Conservation (phyloP, 441 rosid genomes). For the Euphorbia celastroides region DNA sequence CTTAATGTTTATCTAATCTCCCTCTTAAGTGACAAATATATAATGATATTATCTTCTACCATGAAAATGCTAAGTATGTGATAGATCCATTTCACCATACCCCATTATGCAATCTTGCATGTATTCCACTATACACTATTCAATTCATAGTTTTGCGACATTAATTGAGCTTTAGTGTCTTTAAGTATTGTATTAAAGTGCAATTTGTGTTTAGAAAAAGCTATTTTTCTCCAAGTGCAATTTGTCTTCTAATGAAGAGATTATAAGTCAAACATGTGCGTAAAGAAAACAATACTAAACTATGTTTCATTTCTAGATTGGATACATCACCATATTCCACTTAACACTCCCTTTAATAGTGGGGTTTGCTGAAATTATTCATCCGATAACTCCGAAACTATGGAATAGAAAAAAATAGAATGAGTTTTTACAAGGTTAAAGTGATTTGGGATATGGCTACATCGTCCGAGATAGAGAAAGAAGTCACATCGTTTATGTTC, state of each 20-base stretch:
- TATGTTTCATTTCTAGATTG: slow-evolving; percentile 19
- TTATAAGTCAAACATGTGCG: slow-evolving; percentile 34
- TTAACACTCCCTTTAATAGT: slow-evolving; percentile 12
- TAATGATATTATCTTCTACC: no score
- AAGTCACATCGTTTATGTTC: no score
- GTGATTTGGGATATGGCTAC: no score
- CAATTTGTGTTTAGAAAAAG: no score
- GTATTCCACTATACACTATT: slow-evolving; percentile 13
- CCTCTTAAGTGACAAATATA: no score
- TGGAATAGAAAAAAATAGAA: no score
- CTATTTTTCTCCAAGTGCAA: no score
- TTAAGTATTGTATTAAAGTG: background rate
- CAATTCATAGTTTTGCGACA: background rate
- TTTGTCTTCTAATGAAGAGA: slow-evolving; percentile 26
- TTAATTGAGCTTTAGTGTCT: background rate
- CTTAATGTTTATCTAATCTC: no score
- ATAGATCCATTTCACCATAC: slow-evolving; percentile 20
- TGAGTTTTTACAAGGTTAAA: no score
- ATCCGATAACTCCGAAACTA: background rate
- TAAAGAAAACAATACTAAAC: slow-evolving; percentile 7
- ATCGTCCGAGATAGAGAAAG: no score
- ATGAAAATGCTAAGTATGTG: slow-evolving; percentile 7
- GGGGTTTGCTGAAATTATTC: slow-evolving; percentile 23
- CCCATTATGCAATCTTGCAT: slow-evolving; percentile 22
- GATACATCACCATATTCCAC: slow-evolving; percentile 31